These are phyloP conservation scores for Paramecium primaurelia DNA, from an alignment of 73 alveolate genomes.

Conservation along the genomic window DNA sequence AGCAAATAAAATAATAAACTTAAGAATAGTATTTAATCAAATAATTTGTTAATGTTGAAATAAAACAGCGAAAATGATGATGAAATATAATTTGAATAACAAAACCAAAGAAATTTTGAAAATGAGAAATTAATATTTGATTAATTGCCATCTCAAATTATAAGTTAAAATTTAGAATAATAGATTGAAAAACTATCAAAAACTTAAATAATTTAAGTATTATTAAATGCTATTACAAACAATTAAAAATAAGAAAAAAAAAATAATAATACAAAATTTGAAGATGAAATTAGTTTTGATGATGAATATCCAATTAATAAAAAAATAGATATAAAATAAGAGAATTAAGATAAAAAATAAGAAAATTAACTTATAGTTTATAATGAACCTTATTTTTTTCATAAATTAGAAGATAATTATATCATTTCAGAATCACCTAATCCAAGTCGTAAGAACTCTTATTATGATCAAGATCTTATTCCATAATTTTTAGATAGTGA, in stretches of 20 bases:
- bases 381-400: background rate
- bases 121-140: background rate
- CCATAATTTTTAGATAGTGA: background rate
- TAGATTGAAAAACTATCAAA: background rate
- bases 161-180: background rate
- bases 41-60: background rate
- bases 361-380: background rate
- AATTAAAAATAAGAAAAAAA: background rate
- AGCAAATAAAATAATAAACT: background rate
- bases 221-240: background rate
- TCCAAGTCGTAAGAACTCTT: background rate
- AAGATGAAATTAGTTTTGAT: background rate
- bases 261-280: background rate
- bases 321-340: background rate
- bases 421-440: background rate
- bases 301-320: slow-evolving; percentile 17
- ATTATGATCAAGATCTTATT: background rate
- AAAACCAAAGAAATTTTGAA: background rate
- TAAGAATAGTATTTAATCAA: background rate
- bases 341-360: background rate
- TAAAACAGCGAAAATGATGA: background rate
- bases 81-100: background rate
- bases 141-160: background rate
- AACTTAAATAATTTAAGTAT: background rate
- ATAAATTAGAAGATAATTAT: background rate